Evolutionary conservation across 768 basidiomycete genomes (phyloP), one percentile per base, ranked within the genome.

Genomic region (Phaeotremella skinneri): DNA sequence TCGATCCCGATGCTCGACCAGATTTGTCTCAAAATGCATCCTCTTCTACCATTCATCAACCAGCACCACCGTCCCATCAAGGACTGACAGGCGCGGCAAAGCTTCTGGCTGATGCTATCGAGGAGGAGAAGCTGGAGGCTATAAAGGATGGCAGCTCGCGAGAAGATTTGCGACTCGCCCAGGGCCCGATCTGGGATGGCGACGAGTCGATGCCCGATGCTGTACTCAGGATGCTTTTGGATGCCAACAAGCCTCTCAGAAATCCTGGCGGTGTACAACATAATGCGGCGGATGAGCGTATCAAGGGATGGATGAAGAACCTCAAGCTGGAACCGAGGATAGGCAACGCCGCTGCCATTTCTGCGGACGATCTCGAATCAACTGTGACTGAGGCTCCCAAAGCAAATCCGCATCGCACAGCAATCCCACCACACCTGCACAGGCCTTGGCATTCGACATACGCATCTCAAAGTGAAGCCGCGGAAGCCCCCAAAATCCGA

Each of bases 191-290:
- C 70, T 90, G 88, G 90, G 83, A 82, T 1, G 88, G 88, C 0
- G 87, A 91, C 11, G 90, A 91, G 74, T 79, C 81, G 5, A 80
- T 83, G 1, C 79, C 84, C 53, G 85, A 88, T 76, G 82, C 85
- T 0, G 85, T 91, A 0, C 79, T 90, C 17, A 83, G 89, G 21
- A 91, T 93, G 88, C 81, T 91, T 4, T 81, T 90, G 31, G 90
- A 91, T 79, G 65, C 62, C 11, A 86, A 91, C 79, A 90, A 88
- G 75, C 89, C 90, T 1, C 76, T 90, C 31, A 81, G 88, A n/a
- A 82, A 78, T 69, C 60, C 62, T 0, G 55, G 45, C 2, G 67
- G 65, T 32, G 68, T 84, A 43, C 71, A 63, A 13, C 49, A 64
- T 53, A 68, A 61, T 50, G 52, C 69, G 4, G 60, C 63, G n/a